Evolutionary conservation across 805 yeast genomes (phyloP).

Genomic region (Suhomyces vadensis): DNA sequence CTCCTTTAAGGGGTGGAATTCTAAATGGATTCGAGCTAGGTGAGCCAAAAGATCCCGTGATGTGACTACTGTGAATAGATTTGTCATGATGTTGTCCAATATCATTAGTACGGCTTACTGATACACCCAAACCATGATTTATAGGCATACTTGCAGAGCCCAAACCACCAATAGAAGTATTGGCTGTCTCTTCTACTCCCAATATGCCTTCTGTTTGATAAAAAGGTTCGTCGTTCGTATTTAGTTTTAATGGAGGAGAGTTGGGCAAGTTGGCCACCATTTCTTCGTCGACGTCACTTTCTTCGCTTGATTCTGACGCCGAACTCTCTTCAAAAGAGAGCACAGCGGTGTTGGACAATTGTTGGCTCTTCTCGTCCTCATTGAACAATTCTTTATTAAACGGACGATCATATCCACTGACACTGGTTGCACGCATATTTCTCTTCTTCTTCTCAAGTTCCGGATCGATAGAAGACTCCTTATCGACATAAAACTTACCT

Average conservation of each 20-base stretch:
- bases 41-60: slow-evolving; percentile 19
- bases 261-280: slow-evolving; percentile 17
- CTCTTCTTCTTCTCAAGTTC: slow-evolving; percentile 22
- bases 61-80: slow-evolving; percentile 3
- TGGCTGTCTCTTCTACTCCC: not conserved
- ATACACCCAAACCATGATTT: not conserved
- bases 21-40: slow-evolving; percentile 15
- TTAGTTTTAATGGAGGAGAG: slow-evolving; percentile 30
- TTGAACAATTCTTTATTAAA: slow-evolving; percentile 4
- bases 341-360: not conserved
- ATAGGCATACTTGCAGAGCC: too few species aligned
- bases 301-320: slow-evolving; percentile 18
- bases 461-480: slow-evolving; percentile 27
- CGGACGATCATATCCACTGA: slow-evolving; percentile 17
- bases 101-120: not conserved
- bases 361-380: slow-evolving; percentile 8
- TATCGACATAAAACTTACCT: slow-evolving; percentile 77
- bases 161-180: not conserved
- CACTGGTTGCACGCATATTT: slow-evolving; percentile 37
- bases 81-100: not conserved
- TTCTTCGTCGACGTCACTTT: slow-evolving; percentile 42
- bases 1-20: slow-evolving; percentile 16
- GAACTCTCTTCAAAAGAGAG: slow-evolving; percentile 4
- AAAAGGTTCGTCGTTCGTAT: slow-evolving; percentile 20
- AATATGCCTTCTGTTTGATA: not conserved